phyloP scores from a whole-genome alignment of 1,139 yeast genomes.

The Saccharomyces hybrid region DNA sequence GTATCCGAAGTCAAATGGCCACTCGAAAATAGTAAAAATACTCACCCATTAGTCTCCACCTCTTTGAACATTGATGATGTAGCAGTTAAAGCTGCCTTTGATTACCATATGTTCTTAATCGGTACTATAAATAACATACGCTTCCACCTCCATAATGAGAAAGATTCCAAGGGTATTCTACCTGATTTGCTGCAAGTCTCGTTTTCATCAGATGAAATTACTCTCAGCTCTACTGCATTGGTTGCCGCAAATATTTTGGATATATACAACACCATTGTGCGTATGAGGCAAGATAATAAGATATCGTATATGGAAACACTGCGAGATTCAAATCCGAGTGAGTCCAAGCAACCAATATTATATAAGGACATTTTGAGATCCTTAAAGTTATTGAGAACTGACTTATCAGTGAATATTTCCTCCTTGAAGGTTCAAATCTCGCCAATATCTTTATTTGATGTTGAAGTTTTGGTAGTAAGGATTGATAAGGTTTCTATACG shows the following conservation, averaged over 20 bases:
- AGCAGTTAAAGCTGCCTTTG: constrained; percentile 61
- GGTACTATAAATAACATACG: constrained; percentile 44
- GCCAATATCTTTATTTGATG: constrained; percentile 69
- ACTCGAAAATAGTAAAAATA: constrained; percentile 31
- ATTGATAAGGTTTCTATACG: constrained; percentile 53
- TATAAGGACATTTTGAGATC: constrained; percentile 23
- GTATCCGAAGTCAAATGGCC: constrained; percentile 72
- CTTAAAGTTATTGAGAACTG: constrained; percentile 40
- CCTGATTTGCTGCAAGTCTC: constrained; percentile 59
- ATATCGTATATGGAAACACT: constrained; percentile 66
- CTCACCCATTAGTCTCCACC: constrained; percentile 61
- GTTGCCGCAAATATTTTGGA: constrained; percentile 79
- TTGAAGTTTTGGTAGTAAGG: constrained; percentile 60
- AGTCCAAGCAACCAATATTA: constrained; percentile 11
- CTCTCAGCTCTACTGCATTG: constrained; percentile 66
- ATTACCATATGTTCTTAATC: constrained; percentile 75
- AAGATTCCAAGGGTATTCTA: constrained; percentile 37
- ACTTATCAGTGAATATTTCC: constrained; percentile 53
- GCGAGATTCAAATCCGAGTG: constrained; percentile 25
- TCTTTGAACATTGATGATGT: constrained; percentile 50
- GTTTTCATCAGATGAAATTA: constrained; percentile 47
- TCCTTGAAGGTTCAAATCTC: constrained; percentile 54
- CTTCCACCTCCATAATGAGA: constrained; percentile 62
- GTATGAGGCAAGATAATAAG: constrained; percentile 67
- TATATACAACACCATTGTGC: constrained; percentile 58